Percentiles rank a stretch among this genome's conserved stretches.
phyloP scores from a whole-genome alignment of 441 rosid genomes.

The Mallotus repandus region DNA sequence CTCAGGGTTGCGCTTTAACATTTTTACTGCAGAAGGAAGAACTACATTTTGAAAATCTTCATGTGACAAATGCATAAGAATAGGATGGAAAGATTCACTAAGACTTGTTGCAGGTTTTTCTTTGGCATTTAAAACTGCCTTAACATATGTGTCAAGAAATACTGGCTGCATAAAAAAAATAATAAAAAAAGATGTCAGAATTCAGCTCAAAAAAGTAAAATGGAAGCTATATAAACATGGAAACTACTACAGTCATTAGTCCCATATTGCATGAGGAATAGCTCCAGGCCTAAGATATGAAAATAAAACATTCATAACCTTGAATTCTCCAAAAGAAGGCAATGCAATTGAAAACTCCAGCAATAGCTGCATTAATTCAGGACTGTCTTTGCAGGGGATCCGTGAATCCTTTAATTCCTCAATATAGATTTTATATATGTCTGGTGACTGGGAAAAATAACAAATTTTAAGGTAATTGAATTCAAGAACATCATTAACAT shows the following conservation, averaged over 20 bases:
- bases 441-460: slow-evolving; percentile 54
- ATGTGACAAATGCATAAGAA: slow-evolving; percentile 59
- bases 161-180: slow-evolving; percentile 57
- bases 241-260: slow-evolving; percentile 7
- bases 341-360: slow-evolving; percentile 59
- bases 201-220: slow-evolving; percentile 12
- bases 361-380: slow-evolving; percentile 63
- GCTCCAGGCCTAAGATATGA: not conserved
- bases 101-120: slow-evolving; percentile 68
- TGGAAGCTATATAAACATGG: slow-evolving; percentile 8
- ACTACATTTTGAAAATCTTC: slow-evolving; percentile 81
- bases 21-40: slow-evolving; percentile 79
- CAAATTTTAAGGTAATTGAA: not conserved
- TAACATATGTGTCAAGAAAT: slow-evolving; percentile 77
- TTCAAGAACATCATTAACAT: slow-evolving; percentile 7
- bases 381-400: slow-evolving; percentile 72
- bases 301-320: slow-evolving; percentile 44
- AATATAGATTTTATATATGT: slow-evolving; percentile 54
- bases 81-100: slow-evolving; percentile 67
- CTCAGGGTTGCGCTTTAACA: slow-evolving; percentile 99
- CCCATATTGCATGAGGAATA: not conserved
- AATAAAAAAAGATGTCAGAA: slow-evolving; percentile 25
- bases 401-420: slow-evolving; percentile 69
- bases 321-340: slow-evolving; percentile 56
- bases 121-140: slow-evolving; percentile 77